A percentile compares a stretch with the other conserved stretches of the same genome.
Conservation (phyloP, 2,329 filamentous ascomycete genomes). For the Ceratocystiopsis minuta region DNA sequence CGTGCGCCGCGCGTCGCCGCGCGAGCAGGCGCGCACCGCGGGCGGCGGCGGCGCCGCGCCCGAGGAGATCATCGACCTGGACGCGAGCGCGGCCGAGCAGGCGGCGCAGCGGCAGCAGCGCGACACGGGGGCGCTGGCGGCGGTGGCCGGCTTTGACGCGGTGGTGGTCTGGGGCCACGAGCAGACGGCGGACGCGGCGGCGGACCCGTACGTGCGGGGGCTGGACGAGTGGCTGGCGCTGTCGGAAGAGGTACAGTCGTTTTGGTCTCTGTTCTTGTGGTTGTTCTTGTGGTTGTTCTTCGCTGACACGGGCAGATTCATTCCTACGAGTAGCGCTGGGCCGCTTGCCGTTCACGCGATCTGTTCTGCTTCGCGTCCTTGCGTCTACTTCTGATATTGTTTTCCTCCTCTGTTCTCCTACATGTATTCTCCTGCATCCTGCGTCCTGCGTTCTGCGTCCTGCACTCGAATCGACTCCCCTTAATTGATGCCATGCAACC, state of each 20-base stretch:
- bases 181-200: conserved; percentile 35
- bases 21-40: conserved; percentile 12
- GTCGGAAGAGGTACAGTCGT: conserved; percentile 27
- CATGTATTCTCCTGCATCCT: too few species aligned
- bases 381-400: not conserved
- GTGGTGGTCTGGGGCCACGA: conserved; percentile 79
- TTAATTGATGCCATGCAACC: conserved; percentile 9
- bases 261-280: not conserved
- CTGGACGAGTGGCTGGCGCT: conserved; percentile 67
- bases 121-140: conserved; percentile 39
- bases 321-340: not conserved
- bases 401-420: too few species aligned
- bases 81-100: conserved; percentile 25
- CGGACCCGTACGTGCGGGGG: conserved; percentile 55
- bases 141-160: conserved; percentile 51
- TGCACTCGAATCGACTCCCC: too few species aligned
- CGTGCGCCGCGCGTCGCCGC: conserved; percentile 19
- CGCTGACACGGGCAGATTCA: not conserved
- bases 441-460: too few species aligned
- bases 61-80: conserved; percentile 14
- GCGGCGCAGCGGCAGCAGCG: conserved; percentile 12
- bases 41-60: conserved; percentile 2
- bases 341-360: not conserved
- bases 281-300: too few species aligned
- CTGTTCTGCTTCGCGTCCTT: too few species aligned